These are phyloP conservation scores for Zymoseptoria crescenta DNA, from an alignment of 2,329 filamentous ascomycete species.

Conservation along the genomic window DNA sequence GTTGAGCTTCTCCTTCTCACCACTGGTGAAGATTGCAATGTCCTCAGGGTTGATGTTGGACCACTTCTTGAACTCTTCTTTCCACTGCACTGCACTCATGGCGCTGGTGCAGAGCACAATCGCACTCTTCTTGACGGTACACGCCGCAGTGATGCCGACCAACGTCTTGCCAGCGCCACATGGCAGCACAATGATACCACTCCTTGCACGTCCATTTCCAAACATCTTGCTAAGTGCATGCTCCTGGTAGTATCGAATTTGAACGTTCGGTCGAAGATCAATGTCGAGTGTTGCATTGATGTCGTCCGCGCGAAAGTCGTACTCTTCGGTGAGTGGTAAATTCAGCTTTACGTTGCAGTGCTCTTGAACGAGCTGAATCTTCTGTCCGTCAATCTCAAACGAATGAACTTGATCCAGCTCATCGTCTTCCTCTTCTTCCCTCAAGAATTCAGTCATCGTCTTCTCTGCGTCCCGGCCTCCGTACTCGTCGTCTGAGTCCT, in stretches of 20 bases:
- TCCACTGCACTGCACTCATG: conserved; percentile 97
- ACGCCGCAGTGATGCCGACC: conserved; percentile 95
- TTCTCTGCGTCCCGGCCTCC: conserved; percentile 37
- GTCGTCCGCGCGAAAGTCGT: conserved; percentile 90
- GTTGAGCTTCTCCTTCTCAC: conserved; percentile 78
- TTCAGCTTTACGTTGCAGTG: conserved; percentile 73
- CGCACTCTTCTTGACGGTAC: conserved; percentile 93
- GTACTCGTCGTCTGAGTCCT: conserved; percentile 49
- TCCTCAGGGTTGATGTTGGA: conserved; percentile 95
- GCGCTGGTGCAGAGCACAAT: conserved; percentile 94
- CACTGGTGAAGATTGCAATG: conserved; percentile 89
- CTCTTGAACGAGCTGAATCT: conserved; percentile 80
- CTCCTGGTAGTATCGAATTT: conserved; percentile 92
- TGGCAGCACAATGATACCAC: conserved; percentile 91
- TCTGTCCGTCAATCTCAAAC: conserved; percentile 78
- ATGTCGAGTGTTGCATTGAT: conserved; percentile 88
- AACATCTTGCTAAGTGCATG: conserved; percentile 99
- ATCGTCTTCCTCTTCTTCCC: conserved; percentile 73
- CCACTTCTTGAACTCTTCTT: conserved; percentile 95
- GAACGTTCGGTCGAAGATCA: conserved; percentile 78
- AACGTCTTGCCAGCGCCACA: conserved; percentile 96
- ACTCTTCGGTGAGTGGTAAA: conserved; percentile 87
- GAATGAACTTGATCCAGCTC: conserved; percentile 82
- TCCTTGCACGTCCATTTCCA: conserved; percentile 92
- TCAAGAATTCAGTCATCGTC: conserved; percentile 61